Base-by-base conservation (phyloP, 345 rosid species). In the Laguncularia racemosa region DNA sequence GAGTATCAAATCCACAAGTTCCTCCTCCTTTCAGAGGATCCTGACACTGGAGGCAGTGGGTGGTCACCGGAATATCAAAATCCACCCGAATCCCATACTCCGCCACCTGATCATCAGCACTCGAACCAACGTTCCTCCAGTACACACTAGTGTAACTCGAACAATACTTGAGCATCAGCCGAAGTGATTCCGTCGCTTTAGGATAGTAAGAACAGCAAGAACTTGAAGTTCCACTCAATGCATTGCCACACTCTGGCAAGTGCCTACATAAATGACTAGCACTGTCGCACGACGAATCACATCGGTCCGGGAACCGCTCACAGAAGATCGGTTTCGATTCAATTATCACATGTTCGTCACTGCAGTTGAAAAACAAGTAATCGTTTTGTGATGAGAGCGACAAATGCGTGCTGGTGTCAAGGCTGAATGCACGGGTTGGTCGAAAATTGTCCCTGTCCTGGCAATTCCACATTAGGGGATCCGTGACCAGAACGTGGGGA, bases 181-280 rank as follows among this genome's bases (percentile, higher is more conserved):
- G 75, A 19, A 86, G 68, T 18, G 99, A 89, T 53, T 89, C 96
- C 0, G 82, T 83, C 0, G 95, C 96, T 62, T 82, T 93, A 0
- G 99, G 97, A 53, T 72, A 79, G 54, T 93, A 92, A 12, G 91
- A 79, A 57, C 98, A 92, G 62, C 97, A 92, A 26, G 96, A 89
- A 56, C 77, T 76, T 15, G 70, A 59, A 7, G 9, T 33, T 33
- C 40, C 40, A 8, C 66, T 66, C 33, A 77, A 63, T 6, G 81
- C 83, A 0, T 76, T 71, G 44, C 78, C 74, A 15, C 99, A 93
- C 20, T 73, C 75, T 0, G 99, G 99, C 66, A 93, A 70, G 71
- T 93, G 90, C 59, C 99, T 66, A 62, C 99, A 93, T 8, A 86
- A 86, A 58, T 89, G 89, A 53, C 96, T 86, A 13, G 95, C 75